phyloP scores from a whole-genome alignment of 2,329 filamentous ascomycete species.

The Fusarium sororula region DNA sequence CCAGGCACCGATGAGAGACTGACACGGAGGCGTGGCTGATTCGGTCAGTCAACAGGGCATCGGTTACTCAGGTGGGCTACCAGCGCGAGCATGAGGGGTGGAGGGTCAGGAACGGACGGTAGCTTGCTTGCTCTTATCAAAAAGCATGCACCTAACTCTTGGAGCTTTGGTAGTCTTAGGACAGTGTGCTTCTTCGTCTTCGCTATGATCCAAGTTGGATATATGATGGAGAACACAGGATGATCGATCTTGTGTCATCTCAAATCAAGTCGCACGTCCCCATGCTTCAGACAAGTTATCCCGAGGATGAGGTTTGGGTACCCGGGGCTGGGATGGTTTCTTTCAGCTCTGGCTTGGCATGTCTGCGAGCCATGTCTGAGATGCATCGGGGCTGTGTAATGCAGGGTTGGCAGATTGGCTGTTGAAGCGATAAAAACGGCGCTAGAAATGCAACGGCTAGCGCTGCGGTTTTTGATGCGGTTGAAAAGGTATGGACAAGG shows the following conservation, averaged over 20 bases:
- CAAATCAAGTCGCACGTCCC: not conserved
- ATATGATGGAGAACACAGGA: not conserved
- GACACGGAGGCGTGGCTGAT: constrained; percentile 9
- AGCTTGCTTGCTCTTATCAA: not conserved
- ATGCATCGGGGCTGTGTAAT: constrained; percentile 34
- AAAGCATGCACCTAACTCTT: not conserved
- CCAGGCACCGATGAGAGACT: constrained; percentile 11
- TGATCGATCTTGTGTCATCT: constrained; percentile 10
- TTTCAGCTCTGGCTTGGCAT: constrained; percentile 38
- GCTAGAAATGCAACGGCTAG: constrained; percentile 30
- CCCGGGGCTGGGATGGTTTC: not conserved
- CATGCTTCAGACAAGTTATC: constrained; percentile 6
- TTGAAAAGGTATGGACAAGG: constrained; percentile 31
- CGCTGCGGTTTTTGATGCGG: not conserved
- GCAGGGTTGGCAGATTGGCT: constrained; percentile 33
- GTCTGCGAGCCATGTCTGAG: constrained; percentile 2
- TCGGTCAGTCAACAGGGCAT: constrained; percentile 1
- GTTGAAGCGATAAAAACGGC: constrained; percentile 4
- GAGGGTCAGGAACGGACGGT: not conserved
- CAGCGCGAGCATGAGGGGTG: constrained; percentile 9
- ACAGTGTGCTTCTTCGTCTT: not conserved
- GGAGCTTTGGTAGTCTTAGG: not conserved
- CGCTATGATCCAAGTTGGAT: not conserved
- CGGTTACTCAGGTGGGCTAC: constrained; percentile 15
- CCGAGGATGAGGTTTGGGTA: not conserved